These are phyloP conservation scores for Grigorovia yakushimaensis DNA, from an alignment of 805 yeast species.

Conservation along the genomic window DNA sequence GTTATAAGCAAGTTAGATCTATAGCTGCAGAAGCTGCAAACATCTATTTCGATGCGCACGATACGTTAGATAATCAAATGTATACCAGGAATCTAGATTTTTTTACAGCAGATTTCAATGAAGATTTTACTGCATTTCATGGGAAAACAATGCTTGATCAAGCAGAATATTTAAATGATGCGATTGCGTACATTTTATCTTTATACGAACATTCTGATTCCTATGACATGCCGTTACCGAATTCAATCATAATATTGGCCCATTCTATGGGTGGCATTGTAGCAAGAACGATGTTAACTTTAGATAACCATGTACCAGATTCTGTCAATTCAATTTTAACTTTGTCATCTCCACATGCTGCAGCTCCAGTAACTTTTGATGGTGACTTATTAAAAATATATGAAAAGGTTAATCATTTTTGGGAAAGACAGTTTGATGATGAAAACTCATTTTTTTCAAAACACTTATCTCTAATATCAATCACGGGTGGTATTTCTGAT, in stretches of 20 bases:
- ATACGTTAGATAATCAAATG: slow-evolving; percentile 15
- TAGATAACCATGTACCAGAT: slow-evolving; percentile 60
- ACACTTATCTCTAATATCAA: slow-evolving; percentile 65
- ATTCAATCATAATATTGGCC: slow-evolving; percentile 69
- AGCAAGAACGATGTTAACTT: slow-evolving; percentile 70
- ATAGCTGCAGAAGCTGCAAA: slow-evolving; percentile 77
- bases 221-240: slow-evolving; percentile 32
- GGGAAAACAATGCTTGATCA: slow-evolving; percentile 90
- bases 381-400: slow-evolving; percentile 74
- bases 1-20: slow-evolving; percentile 80
- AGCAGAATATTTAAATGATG: slow-evolving; percentile 87
- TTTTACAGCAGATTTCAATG: slow-evolving; percentile 89
- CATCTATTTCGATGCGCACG: slow-evolving; percentile 33
- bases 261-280: slow-evolving; percentile 99
- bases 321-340: slow-evolving; percentile 82
- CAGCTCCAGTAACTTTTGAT: slow-evolving; percentile 89
- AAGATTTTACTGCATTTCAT: slow-evolving; percentile 92
- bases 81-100: slow-evolving; percentile 54
- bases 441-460: slow-evolving; percentile 17
- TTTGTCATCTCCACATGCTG: slow-evolving; percentile 83
- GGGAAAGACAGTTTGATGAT: slow-evolving; percentile 54
- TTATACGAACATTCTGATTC: slow-evolving; percentile 38
- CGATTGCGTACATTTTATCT: slow-evolving; percentile 62
- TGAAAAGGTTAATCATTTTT: slow-evolving; percentile 62
- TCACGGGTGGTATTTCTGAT: slow-evolving; percentile 83